Conservation (phyloP, 2,329 filamentous ascomycete genomes). For the Penicillium paneum region DNA sequence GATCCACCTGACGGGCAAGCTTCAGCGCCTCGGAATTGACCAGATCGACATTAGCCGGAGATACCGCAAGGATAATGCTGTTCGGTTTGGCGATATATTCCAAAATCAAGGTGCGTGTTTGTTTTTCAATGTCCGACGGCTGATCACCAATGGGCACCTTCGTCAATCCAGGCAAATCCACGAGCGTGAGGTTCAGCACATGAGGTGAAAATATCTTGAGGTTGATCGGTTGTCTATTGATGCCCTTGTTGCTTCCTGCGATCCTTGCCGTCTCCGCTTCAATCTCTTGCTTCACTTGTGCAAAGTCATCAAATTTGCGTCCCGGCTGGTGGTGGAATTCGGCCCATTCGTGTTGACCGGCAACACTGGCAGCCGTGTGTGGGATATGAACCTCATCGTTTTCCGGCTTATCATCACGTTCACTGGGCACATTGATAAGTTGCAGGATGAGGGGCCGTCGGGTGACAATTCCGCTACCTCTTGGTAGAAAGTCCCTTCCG, state of each 20-base stretch:
- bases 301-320: slow-evolving; percentile 85
- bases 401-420: slow-evolving; percentile 65
- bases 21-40: slow-evolving; percentile 98
- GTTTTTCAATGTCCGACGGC: slow-evolving; percentile 96
- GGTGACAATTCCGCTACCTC: slow-evolving; percentile 95
- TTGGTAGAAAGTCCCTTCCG: slow-evolving; percentile 91
- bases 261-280: slow-evolving; percentile 95
- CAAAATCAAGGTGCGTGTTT: slow-evolving; percentile 91
- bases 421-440: slow-evolving; percentile 88
- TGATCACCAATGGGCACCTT: slow-evolving; percentile 99
- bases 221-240: slow-evolving; percentile 96
- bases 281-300: slow-evolving; percentile 91
- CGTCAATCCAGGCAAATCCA: slow-evolving; percentile 92
- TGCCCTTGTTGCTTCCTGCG: slow-evolving; percentile 95
- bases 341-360: slow-evolving; percentile 71
- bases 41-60: slow-evolving; percentile 94
- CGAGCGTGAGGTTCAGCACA: slow-evolving; percentile 91
- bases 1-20: slow-evolving; percentile 93
- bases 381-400: slow-evolving; percentile 64
- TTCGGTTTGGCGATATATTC: slow-evolving; percentile 99
- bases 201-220: slow-evolving; percentile 97
- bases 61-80: slow-evolving; percentile 95
- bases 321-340: slow-evolving; percentile 96
- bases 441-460: slow-evolving; percentile 91
- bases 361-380: slow-evolving; percentile 73